Base-by-base conservation (phyloP, 495 filamentous ascomycete genomes). In the Xylaria grammica region DNA sequence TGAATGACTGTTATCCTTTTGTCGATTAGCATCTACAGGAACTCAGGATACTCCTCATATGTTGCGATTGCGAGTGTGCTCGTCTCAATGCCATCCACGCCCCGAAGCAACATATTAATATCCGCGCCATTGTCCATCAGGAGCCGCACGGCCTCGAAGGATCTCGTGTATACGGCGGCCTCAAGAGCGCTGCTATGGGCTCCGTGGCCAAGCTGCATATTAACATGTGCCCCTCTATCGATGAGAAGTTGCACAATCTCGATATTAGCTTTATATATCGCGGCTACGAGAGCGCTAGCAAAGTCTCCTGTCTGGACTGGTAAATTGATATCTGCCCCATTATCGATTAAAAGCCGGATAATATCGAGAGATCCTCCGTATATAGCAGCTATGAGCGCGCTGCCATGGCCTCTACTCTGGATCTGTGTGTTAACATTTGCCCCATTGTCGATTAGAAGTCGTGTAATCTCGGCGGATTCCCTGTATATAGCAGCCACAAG, bases 211-310 rank as follows among this genome's bases (percentile, higher is more conserved):
- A 67, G 57, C 3, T 30, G 29, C 56, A 67, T 58, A 64, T 75
- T 77, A 17, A 74, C 64, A 62, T 77, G 61, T 22, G 74, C 72
- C 19, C 75, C 75, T 63, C 63, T 65, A 34, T 71, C 64, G 0
- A 57, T 13, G 4, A 76, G 29, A 13, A 77, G 51, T 32, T 65
- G 34, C 4, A 74, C 58, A 10, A 67, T 36, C 19, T 65, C 50
- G 13, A 56, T 8, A 3, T 5, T 24, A 1, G 13, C 5, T n/a
- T 27, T 1, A 8, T 42, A 17, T 17, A 32, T 19, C 20, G 52
- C 52, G 0, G 52, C 52, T 22, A 19, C 46, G 5, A 49, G 32
- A n/a, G 52, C 52, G 10, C 32, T 38, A 6, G 30, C 30, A 27
- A 26, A 9, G n/a, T n/a, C n/a, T 26, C 10, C 3, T 9, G 4